Conservation (phyloP, 2,329 filamentous ascomycete genomes). For the Colletotrichum costaricense region DNA sequence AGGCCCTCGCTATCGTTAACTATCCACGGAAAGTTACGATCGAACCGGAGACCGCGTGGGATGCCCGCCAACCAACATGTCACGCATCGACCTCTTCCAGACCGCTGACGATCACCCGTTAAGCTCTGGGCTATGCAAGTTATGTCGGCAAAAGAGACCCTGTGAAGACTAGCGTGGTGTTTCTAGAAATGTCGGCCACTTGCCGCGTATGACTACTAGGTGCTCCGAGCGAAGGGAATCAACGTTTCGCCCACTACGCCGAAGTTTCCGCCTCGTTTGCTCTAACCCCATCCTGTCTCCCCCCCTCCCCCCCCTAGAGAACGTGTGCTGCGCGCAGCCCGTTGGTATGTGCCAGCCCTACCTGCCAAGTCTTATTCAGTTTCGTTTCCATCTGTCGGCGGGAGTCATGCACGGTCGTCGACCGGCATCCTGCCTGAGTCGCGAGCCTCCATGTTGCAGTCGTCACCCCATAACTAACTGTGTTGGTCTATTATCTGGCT, state of each 20-base stretch:
- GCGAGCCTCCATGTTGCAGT: neutral
- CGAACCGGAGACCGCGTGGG: too few relatives aligned
- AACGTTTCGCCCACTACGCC: neutral
- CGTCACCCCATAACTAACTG: neutral
- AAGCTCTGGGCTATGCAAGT: slow-evolving; percentile 11
- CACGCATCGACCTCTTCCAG: neutral
- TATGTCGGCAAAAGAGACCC: neutral
- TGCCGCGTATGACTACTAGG: neutral
- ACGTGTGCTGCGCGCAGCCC: neutral
- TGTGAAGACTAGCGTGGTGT: neutral
- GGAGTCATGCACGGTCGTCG: neutral
- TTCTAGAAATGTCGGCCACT: neutral
- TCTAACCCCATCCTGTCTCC: neutral
- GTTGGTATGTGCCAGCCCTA: neutral
- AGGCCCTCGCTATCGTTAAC: neutral
- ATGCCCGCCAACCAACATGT: neutral
- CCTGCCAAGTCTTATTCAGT: neutral
- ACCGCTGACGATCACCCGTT: neutral
- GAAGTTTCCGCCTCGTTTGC: slow-evolving; percentile 18
- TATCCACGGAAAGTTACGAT: neutral
- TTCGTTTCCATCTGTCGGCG: slow-evolving; percentile 1
- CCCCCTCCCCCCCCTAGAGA: neutral
- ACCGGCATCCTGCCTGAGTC: slow-evolving; percentile 11
- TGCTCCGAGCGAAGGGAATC: neutral
- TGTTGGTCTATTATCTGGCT: neutral